Base-by-base conservation (phyloP, 2,329 filamentous ascomycete species). In the Penicillium oxalicum region DNA sequence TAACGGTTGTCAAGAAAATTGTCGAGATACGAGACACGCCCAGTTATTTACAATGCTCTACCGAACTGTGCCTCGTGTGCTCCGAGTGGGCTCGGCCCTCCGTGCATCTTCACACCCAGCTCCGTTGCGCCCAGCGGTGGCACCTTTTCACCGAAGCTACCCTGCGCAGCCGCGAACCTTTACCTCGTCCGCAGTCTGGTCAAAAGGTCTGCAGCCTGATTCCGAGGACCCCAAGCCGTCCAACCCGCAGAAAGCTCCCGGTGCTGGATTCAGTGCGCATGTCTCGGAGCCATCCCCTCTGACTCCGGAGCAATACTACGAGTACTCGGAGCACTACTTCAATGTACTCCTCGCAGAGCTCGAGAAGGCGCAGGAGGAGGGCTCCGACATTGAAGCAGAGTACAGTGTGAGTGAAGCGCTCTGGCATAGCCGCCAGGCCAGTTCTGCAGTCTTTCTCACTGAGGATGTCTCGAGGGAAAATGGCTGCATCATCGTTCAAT, bases 311-410 rank as follows among this genome's bases (percentile, higher is more conserved):
- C 74, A 89, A 62, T 97, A 94, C 67, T 84, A 95, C 64, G 78
- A 86, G 48, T 75, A 87, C 28, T 82, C 90, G 27, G 88, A 96
- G 63, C 69, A 77, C 43, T 95, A 87, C 67, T 77, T 97, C 60
- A 77, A 84, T 47, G 68, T 72, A 27, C 68, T 86, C 32, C 65
- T 80, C 37, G 66, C 68, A 24, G 74, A 76, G 53, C 65, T 95
- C 37, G 93, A 98, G 72, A 77, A 81, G 51, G 69, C 86, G 28
- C 83, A 88, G 60, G 93, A 97, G 63, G 73, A 77, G 29, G 83
- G 86, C 7, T 65, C 66, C 0, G 86, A 90, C 46, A 71, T 95
- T 5, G 93, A 98, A 58, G 86, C 93, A 4, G 93, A 98, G 64
- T 97, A 86, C 61, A 86, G 85, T 52, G 91, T 96, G 76, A 54